Evolutionary conservation across 768 basidiomycete species (phyloP).

Genomic region (Leucosporidium scottii): DNA sequence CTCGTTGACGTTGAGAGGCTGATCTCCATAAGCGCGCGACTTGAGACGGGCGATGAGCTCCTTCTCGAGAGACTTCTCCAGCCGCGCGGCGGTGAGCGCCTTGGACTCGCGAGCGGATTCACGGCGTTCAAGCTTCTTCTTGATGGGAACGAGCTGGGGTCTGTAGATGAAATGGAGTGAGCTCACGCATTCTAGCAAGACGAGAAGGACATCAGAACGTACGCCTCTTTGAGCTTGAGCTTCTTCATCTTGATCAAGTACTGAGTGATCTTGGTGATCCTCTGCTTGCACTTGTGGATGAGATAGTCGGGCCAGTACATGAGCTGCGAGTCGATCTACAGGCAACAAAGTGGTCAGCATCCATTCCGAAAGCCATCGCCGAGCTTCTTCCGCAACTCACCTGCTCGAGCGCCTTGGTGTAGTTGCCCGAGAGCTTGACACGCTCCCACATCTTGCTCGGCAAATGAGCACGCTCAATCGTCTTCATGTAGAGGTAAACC

Average conservation of each 20-base stretch:
- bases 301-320: constrained; percentile 98
- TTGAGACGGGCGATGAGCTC: constrained; percentile 93
- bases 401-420: constrained; percentile 90
- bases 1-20: constrained; percentile 96
- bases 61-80: constrained; percentile 91
- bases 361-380: not conserved
- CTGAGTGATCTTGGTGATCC: constrained; percentile 96
- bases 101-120: constrained; percentile 90
- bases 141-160: constrained; percentile 86
- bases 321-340: constrained; percentile 85
- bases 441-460: constrained; percentile 98
- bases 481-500: constrained; percentile 91
- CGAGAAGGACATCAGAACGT: constrained; percentile 4
- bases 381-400: constrained; percentile 45
- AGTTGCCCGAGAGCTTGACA: constrained; percentile 85
- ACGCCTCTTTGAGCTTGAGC: constrained; percentile 44
- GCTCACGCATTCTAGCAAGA: not conserved
- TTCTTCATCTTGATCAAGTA: constrained; percentile 98
- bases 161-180: constrained; percentile 44
- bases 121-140: constrained; percentile 92
- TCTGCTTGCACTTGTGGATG: constrained; percentile 98
- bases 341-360: not conserved
- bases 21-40: constrained; percentile 94
- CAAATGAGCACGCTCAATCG: constrained; percentile 91
- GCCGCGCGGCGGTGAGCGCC: constrained; percentile 87